A percentile compares a stretch with the other conserved stretches of the same genome.
These are phyloP conservation scores for Boletellus sp. DNA, from an alignment of 768 basidiomycete species.

Conservation along the genomic window DNA sequence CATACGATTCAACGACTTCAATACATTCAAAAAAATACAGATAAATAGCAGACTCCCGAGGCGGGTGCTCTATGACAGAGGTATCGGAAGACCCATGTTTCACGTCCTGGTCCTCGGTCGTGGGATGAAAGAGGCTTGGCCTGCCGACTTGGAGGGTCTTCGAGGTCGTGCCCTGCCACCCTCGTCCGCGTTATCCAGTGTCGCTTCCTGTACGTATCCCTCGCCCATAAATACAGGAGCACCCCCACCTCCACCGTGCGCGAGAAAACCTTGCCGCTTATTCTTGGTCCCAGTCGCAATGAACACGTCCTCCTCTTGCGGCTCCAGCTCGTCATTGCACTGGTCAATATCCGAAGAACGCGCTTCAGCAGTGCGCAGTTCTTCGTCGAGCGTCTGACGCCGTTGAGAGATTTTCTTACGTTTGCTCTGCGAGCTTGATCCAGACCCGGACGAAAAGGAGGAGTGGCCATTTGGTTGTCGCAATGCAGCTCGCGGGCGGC, in stretches of 20 bases:
- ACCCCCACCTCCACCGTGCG: slow-evolving; percentile 74
- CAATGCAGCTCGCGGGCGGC: slow-evolving; percentile 9
- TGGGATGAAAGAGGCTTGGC: slow-evolving; percentile 24
- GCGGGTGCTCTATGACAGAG: neutral
- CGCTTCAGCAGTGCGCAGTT: slow-evolving; percentile 48
- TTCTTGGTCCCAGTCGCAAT: slow-evolving; percentile 53
- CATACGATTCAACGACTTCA: neutral
- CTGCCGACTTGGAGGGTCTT: slow-evolving; percentile 7
- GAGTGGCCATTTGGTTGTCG: slow-evolving; percentile 1
- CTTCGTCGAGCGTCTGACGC: slow-evolving; percentile 65
- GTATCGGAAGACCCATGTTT: slow-evolving; percentile 8
- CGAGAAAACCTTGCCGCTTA: slow-evolving; percentile 58
- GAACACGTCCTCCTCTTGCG: slow-evolving; percentile 46
- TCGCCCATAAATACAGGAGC: slow-evolving; percentile 66
- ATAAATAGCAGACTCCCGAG: slow-evolving; percentile 23
- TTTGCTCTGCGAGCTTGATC: slow-evolving; percentile 14
- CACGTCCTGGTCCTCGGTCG: slow-evolving; percentile 19
- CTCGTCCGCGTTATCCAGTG: slow-evolving; percentile 26
- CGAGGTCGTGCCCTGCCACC: neutral
- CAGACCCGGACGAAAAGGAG: slow-evolving; percentile 6
- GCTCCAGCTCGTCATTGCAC: slow-evolving; percentile 35
- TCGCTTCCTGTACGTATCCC: slow-evolving; percentile 60
- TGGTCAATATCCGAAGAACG: slow-evolving; percentile 31
- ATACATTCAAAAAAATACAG: slow-evolving; percentile 20
- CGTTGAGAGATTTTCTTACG: slow-evolving; percentile 25